Evolutionary conservation across 768 basidiomycete genomes (phyloP).

Genomic region (Boletus sp.): DNA sequence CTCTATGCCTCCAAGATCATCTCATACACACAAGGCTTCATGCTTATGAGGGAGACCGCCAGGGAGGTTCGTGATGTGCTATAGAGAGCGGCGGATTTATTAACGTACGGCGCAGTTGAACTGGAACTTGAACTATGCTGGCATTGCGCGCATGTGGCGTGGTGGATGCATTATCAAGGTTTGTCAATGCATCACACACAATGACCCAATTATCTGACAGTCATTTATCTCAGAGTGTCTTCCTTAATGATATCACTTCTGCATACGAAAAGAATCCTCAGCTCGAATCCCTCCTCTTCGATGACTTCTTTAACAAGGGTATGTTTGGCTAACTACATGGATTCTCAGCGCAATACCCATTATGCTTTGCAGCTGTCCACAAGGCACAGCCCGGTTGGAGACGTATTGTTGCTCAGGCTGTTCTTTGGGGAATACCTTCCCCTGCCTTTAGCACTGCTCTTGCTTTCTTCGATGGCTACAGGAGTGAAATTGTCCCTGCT

Average conservation of each 20-base stretch:
- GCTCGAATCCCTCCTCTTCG: constrained; percentile 91
- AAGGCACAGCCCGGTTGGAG: constrained; percentile 98
- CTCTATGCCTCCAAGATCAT: constrained; percentile 99
- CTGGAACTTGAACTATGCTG: constrained; percentile 97
- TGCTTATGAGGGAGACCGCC: constrained; percentile 98
- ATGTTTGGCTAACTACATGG: constrained; percentile 1
- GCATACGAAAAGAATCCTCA: constrained; percentile 85
- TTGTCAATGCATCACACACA: constrained; percentile 11
- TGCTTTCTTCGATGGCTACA: constrained; percentile 98
- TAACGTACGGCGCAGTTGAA: constrained; percentile 42
- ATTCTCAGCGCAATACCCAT: constrained; percentile 1
- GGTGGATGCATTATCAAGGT: constrained; percentile 99
- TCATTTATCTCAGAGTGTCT: constrained; percentile 63
- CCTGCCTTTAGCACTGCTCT: constrained; percentile 98
- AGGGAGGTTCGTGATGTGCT: constrained; percentile 61
- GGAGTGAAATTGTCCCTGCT: constrained; percentile 91
- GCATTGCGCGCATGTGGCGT: constrained; percentile 99
- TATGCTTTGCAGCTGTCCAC: constrained; percentile 62
- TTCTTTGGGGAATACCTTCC: constrained; percentile 96
- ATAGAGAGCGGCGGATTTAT: neutral
- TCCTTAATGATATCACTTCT: constrained; percentile 87
- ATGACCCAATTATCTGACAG: constrained; percentile 6
- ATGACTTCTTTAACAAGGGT: constrained; percentile 98
- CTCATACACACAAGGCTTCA: constrained; percentile 99
- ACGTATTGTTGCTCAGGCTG: constrained; percentile 92